Evolutionary conservation across 345 rosid species (phyloP), one percentile per base, ranked within the genome.

Genomic region (Rhodamnia rubescens): DNA sequence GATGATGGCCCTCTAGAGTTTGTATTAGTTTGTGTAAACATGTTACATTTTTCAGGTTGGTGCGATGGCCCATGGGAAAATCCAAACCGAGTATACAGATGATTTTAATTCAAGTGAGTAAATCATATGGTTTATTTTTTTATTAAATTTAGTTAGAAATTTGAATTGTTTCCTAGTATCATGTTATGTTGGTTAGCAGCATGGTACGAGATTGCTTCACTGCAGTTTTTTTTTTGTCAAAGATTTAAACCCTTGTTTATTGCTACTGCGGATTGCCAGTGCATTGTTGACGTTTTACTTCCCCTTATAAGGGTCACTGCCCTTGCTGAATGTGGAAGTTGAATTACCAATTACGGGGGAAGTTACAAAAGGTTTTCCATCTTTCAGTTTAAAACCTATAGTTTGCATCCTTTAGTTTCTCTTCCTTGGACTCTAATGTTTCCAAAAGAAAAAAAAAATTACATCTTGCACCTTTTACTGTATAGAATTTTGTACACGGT

Each of bases 21-120:
- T 53, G 27, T 50, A 86, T 74, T 22, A 42, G 32, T 47, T 57
- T 36, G 40, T 36, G 40, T 36, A 36, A 36, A 36, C 40, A 36
- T 36, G 40, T 36, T 36, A 36, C 40, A 36, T 36, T 36, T 36
- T 36, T 36, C 40, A 36, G 98, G 92, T 95, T 85, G 98, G 99
- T 84, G 96, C 98, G 11, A 95, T 97, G 99, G 92, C 98, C 26
- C 98, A 97, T 47, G 98, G 98, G 69, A 95, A 93, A 86, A 92
- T 95, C 55, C 88, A 91, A 4, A 86, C 88, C 0, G 94, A 94
- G 22, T 94, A 95, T 80, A 88, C 91, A 1, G 96, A 95, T n/a
- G 96, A 95, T 87, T 89, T 89, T 83, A 89, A 94, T 78, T 90
- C 98, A 11, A 89, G 98, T 95, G 52, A 85, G 86, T 87, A 54